phyloP scores from a whole-genome alignment of 1,284 basidiomycete species.

The Clitocybe nebularis region DNA sequence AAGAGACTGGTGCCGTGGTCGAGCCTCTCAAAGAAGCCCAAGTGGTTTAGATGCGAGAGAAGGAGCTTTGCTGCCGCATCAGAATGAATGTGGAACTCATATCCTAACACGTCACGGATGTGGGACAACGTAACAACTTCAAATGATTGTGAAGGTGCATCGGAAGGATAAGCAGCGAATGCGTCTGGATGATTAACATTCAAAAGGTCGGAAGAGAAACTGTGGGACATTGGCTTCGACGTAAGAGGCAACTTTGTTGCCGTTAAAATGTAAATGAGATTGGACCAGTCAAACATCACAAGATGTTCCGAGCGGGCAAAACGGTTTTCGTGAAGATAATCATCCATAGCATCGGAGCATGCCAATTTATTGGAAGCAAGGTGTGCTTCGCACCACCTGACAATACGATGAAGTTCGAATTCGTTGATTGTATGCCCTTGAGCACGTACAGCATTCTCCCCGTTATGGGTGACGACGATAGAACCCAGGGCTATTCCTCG shows the following conservation, averaged over 20 bases:
- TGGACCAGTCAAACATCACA: slow-evolving; percentile 66
- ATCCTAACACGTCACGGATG: slow-evolving; percentile 58
- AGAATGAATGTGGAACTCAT: slow-evolving; percentile 53
- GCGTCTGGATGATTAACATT: slow-evolving; percentile 33
- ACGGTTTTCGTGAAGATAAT: slow-evolving; percentile 49
- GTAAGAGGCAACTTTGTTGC: slow-evolving; percentile 47
- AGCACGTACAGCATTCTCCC: slow-evolving; percentile 24
- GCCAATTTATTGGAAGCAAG: slow-evolving; percentile 38
- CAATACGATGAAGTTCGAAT: slow-evolving; percentile 57
- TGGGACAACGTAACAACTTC: slow-evolving; percentile 57
- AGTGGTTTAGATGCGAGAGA: slow-evolving; percentile 54
- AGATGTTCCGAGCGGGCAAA: slow-evolving; percentile 35
- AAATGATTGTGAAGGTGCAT: slow-evolving; percentile 43
- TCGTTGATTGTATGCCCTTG: slow-evolving; percentile 36
- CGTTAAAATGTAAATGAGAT: slow-evolving; percentile 56
- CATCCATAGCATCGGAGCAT: slow-evolving; percentile 43
- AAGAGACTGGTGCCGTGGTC: slow-evolving; percentile 38
- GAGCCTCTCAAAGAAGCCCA: slow-evolving; percentile 55
- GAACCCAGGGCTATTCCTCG: slow-evolving; percentile 66
- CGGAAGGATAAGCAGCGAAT: slow-evolving; percentile 16
- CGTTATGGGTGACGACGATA: slow-evolving; percentile 44
- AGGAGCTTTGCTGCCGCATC: slow-evolving; percentile 50
- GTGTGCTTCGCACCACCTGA: slow-evolving; percentile 48
- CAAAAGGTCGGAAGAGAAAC: slow-evolving; percentile 40
- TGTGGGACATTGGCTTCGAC: slow-evolving; percentile 18